phyloP scores from a whole-genome alignment of 2,329 filamentous ascomycete species.

The Malbranchea cinnamomea region DNA sequence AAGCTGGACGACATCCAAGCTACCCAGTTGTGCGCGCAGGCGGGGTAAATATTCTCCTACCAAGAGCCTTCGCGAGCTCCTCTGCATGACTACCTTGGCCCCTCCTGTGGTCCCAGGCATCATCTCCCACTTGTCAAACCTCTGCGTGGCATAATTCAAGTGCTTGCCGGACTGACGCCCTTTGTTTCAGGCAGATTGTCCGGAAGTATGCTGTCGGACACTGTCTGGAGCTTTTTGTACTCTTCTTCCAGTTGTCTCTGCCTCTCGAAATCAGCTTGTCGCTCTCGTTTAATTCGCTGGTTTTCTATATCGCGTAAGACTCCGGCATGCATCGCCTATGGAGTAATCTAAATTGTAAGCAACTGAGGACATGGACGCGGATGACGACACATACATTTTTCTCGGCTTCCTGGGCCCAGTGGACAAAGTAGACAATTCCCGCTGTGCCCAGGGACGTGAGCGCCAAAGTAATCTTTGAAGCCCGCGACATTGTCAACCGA shows the following conservation, averaged over 20 bases:
- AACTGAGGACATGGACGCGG: not conserved
- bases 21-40: too few species aligned
- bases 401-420: conserved; percentile 75
- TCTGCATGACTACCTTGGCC: too few species aligned
- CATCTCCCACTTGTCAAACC: too few species aligned
- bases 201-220: conserved; percentile 42
- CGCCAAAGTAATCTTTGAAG: conserved; percentile 72
- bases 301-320: conserved; percentile 92
- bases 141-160: too few species aligned
- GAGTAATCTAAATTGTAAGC: conserved; percentile 5
- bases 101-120: too few species aligned
- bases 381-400: conserved; percentile 47
- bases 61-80: too few species aligned
- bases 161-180: too few species aligned
- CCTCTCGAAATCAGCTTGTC: conserved; percentile 88
- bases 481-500: conserved; percentile 56
- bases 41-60: too few species aligned
- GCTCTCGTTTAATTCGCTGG: conserved; percentile 75
- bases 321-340: conserved; percentile 78
- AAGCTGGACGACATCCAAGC: too few species aligned
- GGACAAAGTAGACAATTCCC: conserved; percentile 68
- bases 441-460: conserved; percentile 63
- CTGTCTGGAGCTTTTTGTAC: conserved; percentile 76
- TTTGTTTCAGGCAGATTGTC: too few species aligned
- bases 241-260: conserved; percentile 73